A percentile compares a stretch with the other conserved stretches of the same genome.
Conservation (phyloP, 495 filamentous ascomycete species). For the Physcia stellaris region DNA sequence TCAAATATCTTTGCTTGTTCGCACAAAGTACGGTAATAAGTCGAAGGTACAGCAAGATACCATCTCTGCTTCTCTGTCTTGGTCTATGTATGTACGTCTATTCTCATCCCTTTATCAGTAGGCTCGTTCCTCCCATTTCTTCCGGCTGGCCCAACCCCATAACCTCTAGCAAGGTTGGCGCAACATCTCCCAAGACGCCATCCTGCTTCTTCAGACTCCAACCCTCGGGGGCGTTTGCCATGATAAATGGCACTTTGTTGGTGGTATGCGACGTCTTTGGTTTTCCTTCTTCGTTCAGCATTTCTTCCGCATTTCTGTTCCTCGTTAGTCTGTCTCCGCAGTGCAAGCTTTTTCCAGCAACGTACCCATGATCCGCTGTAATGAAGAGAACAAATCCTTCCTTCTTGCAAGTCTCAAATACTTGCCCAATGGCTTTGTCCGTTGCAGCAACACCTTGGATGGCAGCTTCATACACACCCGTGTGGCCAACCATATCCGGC, state of each 20-base stretch:
- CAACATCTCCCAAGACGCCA: slow-evolving; percentile 91
- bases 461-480: slow-evolving; percentile 92
- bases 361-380: slow-evolving; percentile 79
- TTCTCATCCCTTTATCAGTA: slow-evolving; percentile 53
- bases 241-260: slow-evolving; percentile 94
- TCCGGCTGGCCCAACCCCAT: slow-evolving; percentile 85
- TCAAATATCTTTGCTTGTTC: no score
- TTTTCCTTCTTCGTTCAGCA: slow-evolving; percentile 87
- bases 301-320: slow-evolving; percentile 91
- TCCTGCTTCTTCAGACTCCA: slow-evolving; percentile 72
- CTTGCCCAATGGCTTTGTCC: slow-evolving; percentile 82
- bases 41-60: no score
- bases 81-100: no score
- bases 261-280: slow-evolving; percentile 97
- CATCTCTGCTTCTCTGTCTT: no score
- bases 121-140: slow-evolving; percentile 80
- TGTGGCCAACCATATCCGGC: slow-evolving; percentile 98
- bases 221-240: slow-evolving; percentile 88
- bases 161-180: slow-evolving; percentile 74
- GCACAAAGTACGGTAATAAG: no score
- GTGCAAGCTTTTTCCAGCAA: slow-evolving; percentile 1
- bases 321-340: no score
- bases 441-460: slow-evolving; percentile 74
- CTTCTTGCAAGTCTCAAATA: slow-evolving; percentile 88
- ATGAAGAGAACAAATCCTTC: slow-evolving; percentile 84